Evolutionary conservation across 495 filamentous ascomycete species (phyloP), one percentile per base, ranked within the genome.

Genomic region (Penicillium taxi): DNA sequence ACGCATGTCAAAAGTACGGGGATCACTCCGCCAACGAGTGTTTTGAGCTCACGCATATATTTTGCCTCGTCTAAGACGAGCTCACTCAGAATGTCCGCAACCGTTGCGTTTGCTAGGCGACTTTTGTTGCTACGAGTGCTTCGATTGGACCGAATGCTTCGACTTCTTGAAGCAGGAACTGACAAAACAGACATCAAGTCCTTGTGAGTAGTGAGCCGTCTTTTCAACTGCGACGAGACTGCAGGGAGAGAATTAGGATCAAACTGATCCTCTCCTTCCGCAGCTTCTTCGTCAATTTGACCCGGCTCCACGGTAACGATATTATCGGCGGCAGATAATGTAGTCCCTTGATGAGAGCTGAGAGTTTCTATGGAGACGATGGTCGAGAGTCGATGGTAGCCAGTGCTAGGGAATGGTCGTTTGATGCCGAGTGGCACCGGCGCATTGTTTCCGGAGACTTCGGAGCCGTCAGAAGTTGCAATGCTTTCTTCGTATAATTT

Each of bases 111-210:
- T 14, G 71, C 70, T 27, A 79, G 64, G 11, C 74, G 77, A 45
- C 73, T 84, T 32, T 78, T 75, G 47, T 72, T 78, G 9, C 82
- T 78, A 42, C 85, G 76, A 24, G 90, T 74, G 49, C 86, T 88
- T 28, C 75, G 68, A 6, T 76, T 71, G 18, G 84, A 86, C 35
- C 74, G 70, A 39, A 78, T 73, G 55, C 82, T 89, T 45, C 65
- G 75, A 22, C 67, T 78, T 42, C 74, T 69, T 34, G 79, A 77
- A 32, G 72, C 74, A 2, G 86, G 77, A 28, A 82, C 61, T 0
- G 93, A 96, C 5, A 96, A 68, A 16, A 95, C 85, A 6, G 91
- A 96, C 25, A 96, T 84, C 11, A 96, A 69, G 58, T 96, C 93
- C 9, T 86, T 86, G 61, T 96, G 87, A 26, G 86, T 95, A 2